Evolutionary conservation across 108 stramenopile species (phyloP).

Genomic region (Cyclotella kingstonii): DNA sequence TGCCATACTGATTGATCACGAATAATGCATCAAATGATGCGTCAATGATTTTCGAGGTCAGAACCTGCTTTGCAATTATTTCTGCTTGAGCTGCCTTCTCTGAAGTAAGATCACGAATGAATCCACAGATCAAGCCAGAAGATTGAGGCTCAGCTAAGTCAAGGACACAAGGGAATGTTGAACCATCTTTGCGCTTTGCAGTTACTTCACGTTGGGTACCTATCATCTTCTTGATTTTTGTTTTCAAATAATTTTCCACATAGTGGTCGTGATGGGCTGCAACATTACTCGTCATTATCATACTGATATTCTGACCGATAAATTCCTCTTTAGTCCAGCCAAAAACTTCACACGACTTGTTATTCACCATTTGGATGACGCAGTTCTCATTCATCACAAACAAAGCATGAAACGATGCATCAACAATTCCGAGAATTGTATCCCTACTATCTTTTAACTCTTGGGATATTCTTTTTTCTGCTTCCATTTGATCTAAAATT

Average conservation of each 20-base stretch:
- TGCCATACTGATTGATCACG: constrained; percentile 4
- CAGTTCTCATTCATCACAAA: constrained; percentile 17
- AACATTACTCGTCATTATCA: constrained; percentile 13
- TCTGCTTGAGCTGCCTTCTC: too few species aligned
- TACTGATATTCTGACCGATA: constrained; percentile 28
- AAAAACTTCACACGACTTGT: constrained; percentile 2
- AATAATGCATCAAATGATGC: too few species aligned
- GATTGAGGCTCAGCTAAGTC: too few species aligned
- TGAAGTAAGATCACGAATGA: too few species aligned
- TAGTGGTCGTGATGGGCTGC: constrained; percentile 6
- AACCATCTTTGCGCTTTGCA: too few species aligned
- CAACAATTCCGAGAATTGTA: too few species aligned
- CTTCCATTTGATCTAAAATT: neutral
- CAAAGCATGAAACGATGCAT: constrained; percentile 20
- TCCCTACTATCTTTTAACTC: neutral
- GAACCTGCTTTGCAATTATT: too few species aligned
- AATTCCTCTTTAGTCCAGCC: constrained; percentile 32
- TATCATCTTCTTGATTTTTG: neutral
- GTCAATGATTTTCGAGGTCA: too few species aligned
- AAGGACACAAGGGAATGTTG: too few species aligned
- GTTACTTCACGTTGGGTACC: too few species aligned
- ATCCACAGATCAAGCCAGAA: too few species aligned
- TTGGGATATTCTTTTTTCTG: constrained; percentile 3
- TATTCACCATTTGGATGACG: constrained; percentile 32
- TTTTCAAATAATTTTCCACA: constrained; percentile 2